Conservation (phyloP, 164 flowering plant genomes). For the Magnolia officinalis region DNA sequence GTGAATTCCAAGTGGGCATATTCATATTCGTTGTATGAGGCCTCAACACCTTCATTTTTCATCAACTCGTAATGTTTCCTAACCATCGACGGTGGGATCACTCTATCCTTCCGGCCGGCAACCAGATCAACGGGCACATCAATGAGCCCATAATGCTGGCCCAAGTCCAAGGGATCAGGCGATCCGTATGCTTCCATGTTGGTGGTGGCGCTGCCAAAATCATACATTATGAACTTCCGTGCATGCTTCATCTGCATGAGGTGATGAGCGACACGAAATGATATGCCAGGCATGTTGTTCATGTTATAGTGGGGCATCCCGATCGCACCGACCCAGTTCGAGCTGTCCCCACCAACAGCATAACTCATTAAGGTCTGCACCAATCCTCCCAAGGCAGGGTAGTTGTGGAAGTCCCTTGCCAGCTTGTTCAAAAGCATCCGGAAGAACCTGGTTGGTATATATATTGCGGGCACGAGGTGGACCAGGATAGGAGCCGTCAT, state of each 20-base stretch:
- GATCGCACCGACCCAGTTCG: conserved; percentile 92
- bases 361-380: conserved; percentile 95
- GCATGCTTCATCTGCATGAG: conserved; percentile 83
- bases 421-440: conserved; percentile 92
- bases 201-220: conserved; percentile 67
- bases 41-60: conserved; percentile 68
- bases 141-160: conserved; percentile 61
- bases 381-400: conserved; percentile 96
- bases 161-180: conserved; percentile 77
- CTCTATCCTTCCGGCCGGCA: conserved; percentile 86
- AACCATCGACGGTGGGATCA: conserved; percentile 80
- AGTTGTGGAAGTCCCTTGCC: conserved; percentile 89
- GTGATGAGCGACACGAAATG: conserved; percentile 74
- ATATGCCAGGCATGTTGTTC: conserved; percentile 97
- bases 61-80: conserved; percentile 70
- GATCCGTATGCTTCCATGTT: conserved; percentile 73
- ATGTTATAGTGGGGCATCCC: conserved; percentile 91
- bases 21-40: conserved; percentile 68
- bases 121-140: conserved; percentile 89
- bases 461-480: conserved; percentile 69
- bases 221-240: conserved; percentile 70
- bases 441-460: conserved; percentile 89
- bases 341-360: conserved; percentile 93
- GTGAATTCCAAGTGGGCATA: conserved; percentile 96
- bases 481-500: conserved; percentile 60